These are phyloP conservation scores for Hyaloscypha finlandica DNA, from an alignment of 495 filamentous ascomycete genomes.

Conservation along the genomic window DNA sequence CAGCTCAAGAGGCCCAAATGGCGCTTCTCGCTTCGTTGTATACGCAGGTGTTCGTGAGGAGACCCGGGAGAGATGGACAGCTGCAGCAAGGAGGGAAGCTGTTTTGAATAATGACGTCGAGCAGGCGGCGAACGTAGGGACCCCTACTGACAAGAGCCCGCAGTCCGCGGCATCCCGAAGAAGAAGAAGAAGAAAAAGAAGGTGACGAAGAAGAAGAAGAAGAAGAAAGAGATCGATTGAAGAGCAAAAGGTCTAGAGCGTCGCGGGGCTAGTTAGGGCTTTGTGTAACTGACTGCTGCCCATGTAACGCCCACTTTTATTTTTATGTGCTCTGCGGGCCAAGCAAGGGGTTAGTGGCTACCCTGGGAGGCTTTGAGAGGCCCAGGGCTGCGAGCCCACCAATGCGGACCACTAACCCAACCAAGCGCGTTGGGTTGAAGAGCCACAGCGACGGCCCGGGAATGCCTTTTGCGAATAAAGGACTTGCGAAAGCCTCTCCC, in stretches of 20 bases:
- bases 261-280: neutral
- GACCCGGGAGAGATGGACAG: neutral
- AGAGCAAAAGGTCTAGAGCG: neutral
- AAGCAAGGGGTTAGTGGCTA: neutral
- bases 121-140: neutral
- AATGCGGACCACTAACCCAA: neutral
- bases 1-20: neutral
- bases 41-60: too few species aligned
- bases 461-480: neutral
- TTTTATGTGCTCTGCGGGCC: neutral
- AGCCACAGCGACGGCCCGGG: neutral
- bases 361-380: neutral
- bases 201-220: neutral
- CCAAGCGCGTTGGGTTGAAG: neutral
- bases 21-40: neutral
- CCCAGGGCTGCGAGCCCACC: neutral
- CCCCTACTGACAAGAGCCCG: neutral
- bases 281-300: neutral
- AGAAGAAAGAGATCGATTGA: neutral
- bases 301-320: neutral
- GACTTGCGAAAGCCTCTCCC: neutral
- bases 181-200: neutral
- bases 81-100: neutral
- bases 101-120: neutral
- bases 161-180: neutral